Evolutionary conservation across 257 asterid species (phyloP), one percentile per base, ranked within the genome.

Genomic region (Fraxinus pennsylvanica): DNA sequence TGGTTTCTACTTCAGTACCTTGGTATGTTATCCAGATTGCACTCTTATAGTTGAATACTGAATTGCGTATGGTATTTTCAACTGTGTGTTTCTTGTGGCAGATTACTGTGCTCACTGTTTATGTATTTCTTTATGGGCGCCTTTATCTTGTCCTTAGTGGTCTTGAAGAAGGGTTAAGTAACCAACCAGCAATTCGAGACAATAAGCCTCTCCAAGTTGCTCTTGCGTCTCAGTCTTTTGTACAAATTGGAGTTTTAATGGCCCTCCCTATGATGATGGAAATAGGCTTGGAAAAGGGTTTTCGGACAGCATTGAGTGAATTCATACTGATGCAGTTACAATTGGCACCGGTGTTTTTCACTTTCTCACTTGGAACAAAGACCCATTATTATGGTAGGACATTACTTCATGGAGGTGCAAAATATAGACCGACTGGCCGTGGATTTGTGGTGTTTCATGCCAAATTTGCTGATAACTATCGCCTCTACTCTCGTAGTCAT

Each of bases 241-340:
- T 94, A 80, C 97, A 94, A 81, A 91, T 94, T 81, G 98, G 97
- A n/a, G 82, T 94, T 84, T 82, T 94, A 81, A 94, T 92, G 98
- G 97, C 98, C 67, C 93, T 94, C 68, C 98, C 98, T 77, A 94
- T 94, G 98, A 91, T 94, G 96, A 92, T 94, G 98, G 98, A 94
- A 85, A 94, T 94, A 82, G 98, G 98, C 47, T 78, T 94, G 66
- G 98, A 94, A 50, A 91, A 89, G 84, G 98, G 98, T 78, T 94
- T 94, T 67, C 91, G 97, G 67, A 94, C 97, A 22, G 99, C 99
- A 50, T 84, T 91, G 68, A 95, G 98, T 87, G 98, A 92, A 72
- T 92, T 95, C 84, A 86, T 95, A 84, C 84, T 93, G 70, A 95
- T 95, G 98, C 98, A 95, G 83, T 89, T 95, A 38, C 99, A 95